A percentile compares a stretch with the other conserved stretches of the same genome.
Conservation (phyloP, 2,329 filamentous ascomycete species). For the Cordyceps cicadae region DNA sequence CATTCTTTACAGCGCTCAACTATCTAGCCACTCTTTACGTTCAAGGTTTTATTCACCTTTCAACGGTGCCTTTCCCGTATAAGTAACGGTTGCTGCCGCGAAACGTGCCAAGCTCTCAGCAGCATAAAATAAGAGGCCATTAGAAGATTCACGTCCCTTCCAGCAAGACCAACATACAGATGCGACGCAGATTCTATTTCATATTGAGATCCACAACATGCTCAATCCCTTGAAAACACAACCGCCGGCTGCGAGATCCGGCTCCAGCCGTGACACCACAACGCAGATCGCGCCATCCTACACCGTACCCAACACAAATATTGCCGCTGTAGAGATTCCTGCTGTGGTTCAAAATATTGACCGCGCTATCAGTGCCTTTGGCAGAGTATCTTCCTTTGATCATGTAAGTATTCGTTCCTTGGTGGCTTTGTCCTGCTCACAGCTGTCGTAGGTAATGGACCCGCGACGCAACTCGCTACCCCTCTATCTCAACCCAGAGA, state of each 20-base stretch:
- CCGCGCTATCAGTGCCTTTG: slow-evolving; percentile 34
- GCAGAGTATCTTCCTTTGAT: slow-evolving; percentile 28
- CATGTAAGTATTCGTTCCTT: slow-evolving; percentile 24
- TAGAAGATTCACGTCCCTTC: not conserved
- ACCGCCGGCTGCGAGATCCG: not conserved
- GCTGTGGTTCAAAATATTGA: slow-evolving; percentile 37
- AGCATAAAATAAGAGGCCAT: not conserved
- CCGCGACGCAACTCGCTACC: slow-evolving; percentile 46
- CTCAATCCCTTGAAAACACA: not conserved
- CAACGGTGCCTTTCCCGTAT: not conserved
- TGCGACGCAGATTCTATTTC: not conserved
- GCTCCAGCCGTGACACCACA: not conserved
- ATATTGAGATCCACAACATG: not conserved
- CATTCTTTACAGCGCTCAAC: not conserved
- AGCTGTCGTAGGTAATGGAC: slow-evolving; percentile 34
- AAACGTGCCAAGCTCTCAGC: not conserved
- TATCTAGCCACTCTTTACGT: not conserved
- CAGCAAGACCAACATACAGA: too few species aligned
- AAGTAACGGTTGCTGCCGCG: not conserved
- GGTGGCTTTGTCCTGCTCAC: not conserved
- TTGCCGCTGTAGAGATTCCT: slow-evolving; percentile 36
- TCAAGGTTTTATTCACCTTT: not conserved
- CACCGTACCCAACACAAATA: slow-evolving; percentile 24
- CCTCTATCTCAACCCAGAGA: slow-evolving; percentile 71
- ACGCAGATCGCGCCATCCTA: slow-evolving; percentile 24